Evolutionary conservation across 169 alveolate species (phyloP).

Genomic region (Cryptosporidium tyzzeri): DNA sequence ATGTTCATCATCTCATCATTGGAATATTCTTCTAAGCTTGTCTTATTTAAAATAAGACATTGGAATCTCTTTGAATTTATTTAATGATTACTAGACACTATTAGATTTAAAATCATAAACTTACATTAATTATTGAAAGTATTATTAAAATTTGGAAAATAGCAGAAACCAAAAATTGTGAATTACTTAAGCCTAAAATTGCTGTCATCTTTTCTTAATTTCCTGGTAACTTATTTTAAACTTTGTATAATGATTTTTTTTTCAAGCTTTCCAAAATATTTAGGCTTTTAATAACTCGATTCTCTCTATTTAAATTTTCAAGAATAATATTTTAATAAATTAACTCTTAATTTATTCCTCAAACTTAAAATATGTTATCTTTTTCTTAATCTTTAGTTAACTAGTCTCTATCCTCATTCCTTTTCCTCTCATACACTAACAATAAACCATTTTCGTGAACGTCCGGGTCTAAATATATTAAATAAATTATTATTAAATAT

Average conservation of each 20-base stretch:
- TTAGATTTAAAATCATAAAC: background rate
- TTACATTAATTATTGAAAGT: background rate
- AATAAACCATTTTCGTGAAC: background rate
- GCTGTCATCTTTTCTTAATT: background rate
- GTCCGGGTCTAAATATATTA: constrained; percentile 11
- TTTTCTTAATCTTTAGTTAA: background rate
- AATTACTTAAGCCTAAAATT: background rate
- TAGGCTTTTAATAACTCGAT: too few relatives aligned
- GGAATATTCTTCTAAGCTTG: constrained; percentile 17
- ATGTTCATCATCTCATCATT: constrained; percentile 28
- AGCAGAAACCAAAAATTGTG: background rate
- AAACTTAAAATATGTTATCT: background rate
- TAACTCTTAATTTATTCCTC: background rate
- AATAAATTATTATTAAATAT: background rate
- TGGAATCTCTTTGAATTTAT: background rate
- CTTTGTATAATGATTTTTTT: too few relatives aligned
- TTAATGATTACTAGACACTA: background rate
- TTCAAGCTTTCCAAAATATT: background rate
- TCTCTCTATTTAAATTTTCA: too few relatives aligned
- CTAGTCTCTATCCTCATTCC: background rate
- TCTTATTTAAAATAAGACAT: constrained; percentile 16
- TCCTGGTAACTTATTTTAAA: background rate
- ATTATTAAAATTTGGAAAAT: too few relatives aligned
- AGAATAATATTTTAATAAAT: background rate
- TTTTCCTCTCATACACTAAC: background rate